These are phyloP conservation scores for Passalora sequoiae DNA, from an alignment of 2,329 filamentous ascomycete species.

Conservation along the genomic window DNA sequence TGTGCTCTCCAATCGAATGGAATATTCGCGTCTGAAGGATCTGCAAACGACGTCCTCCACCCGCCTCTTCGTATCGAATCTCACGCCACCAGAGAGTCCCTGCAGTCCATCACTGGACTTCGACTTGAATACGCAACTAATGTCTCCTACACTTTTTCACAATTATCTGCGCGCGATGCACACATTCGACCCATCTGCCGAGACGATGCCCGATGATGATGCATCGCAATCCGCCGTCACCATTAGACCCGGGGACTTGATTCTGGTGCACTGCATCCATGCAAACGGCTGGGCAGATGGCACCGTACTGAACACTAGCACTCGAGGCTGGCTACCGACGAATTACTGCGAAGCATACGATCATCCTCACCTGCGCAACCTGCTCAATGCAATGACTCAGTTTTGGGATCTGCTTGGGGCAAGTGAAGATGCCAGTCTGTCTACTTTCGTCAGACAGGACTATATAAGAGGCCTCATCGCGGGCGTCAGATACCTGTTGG, in stretches of 20 bases:
- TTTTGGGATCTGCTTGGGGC: constrained; percentile 87
- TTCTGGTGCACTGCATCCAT: constrained; percentile 92
- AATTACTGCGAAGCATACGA: constrained; percentile 98
- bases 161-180: constrained; percentile 94
- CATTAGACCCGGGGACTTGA: constrained; percentile 83
- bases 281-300: constrained; percentile 98
- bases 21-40: constrained; percentile 6
- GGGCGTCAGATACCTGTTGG: constrained; percentile 82
- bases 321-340: constrained; percentile 90
- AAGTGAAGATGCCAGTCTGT: constrained; percentile 58
- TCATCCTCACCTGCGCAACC: constrained; percentile 74
- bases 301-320: constrained; percentile 77
- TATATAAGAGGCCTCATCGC: constrained; percentile 92
- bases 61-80: constrained; percentile 20
- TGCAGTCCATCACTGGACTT: constrained; percentile 13
- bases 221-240: constrained; percentile 66
- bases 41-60: constrained; percentile 14
- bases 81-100: constrained; percentile 20
- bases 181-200: constrained; percentile 75
- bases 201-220: constrained; percentile 57
- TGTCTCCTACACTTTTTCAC: constrained; percentile 59
- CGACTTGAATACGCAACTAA: constrained; percentile 39
- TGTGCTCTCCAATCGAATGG: constrained; percentile 1
- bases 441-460: constrained; percentile 83
- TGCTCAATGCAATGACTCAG: constrained; percentile 80